Evolutionary conservation across 1,284 basidiomycete genomes (phyloP), one percentile per base, ranked within the genome.

Genomic region (Trichosporon asahii): DNA sequence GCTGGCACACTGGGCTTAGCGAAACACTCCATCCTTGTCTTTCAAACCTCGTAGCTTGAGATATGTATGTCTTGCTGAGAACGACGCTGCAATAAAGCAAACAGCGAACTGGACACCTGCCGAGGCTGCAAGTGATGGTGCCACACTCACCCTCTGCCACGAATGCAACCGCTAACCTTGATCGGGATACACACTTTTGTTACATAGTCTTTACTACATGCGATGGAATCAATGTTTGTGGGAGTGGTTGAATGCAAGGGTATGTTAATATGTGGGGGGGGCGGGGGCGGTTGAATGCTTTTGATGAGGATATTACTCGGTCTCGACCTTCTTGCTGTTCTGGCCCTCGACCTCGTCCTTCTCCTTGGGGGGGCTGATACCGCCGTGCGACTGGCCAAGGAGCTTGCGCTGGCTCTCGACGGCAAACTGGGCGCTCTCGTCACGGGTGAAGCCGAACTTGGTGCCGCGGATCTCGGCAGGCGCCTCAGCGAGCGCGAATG

Each of bases 401-500:
- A 81, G 61, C 67, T 73, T 73, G 73, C 87, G 76, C 71, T 84
- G 79, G 31, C 77, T 76, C 66, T 81, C 57, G 46, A 81, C 80
- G 4, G 79, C 80, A 71, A 85, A 86, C 23, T 74, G 73, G 71
- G 89, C 89, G 0, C 91, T 88, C 78, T 95, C 91, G 6, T 88
- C 84, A 67, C 93, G 85, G 63, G 92, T 89, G 76, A 94, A 94
- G 25, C 89, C 91, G 69, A 90, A 85, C 68, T 88, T 88, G 65
- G 85, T 87, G 5, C 94, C 94, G 80, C 94, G 93, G 55, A 89
- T 84, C 75, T 88, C 86, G 88, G 95, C 94, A 73, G 90, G 88
- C 11, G 94, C 92, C 79, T 97, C 94, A n/a, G 90, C 88, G 44
- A 96, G 84, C 6, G 93, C 93, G 78, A 97, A 96, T 0, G 95